A percentile compares a stretch with the other conserved stretches of the same genome.
Conservation (phyloP, 495 filamentous ascomycete genomes). For the Lasiosphaeria hispida region DNA sequence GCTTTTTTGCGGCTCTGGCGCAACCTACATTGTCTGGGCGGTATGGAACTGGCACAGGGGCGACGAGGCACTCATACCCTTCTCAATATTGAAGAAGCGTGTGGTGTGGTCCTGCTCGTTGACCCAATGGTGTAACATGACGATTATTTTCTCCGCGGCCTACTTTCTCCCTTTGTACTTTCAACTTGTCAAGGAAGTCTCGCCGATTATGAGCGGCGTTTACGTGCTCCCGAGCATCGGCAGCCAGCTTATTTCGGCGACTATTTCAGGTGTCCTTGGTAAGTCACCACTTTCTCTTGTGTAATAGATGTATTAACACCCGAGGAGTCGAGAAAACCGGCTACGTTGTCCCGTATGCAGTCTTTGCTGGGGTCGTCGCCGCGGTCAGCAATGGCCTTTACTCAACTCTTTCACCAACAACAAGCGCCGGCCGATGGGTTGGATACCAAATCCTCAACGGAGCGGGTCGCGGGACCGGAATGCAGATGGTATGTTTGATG, state of each 20-base stretch:
- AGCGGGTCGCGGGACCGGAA: constrained; percentile 59
- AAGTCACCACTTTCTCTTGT: constrained; percentile 19
- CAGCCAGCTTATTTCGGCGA: constrained; percentile 40
- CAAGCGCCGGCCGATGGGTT: constrained; percentile 48
- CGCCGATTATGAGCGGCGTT: constrained; percentile 52
- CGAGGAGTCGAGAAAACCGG: constrained; percentile 37
- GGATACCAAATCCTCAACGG: constrained; percentile 67
- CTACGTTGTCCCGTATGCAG: constrained; percentile 62
- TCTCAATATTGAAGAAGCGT: constrained; percentile 61
- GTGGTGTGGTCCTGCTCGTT: constrained; percentile 53
- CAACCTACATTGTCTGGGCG: constrained; percentile 60
- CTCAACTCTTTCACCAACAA: constrained; percentile 52
- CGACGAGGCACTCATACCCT: constrained; percentile 68
- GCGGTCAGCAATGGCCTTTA: constrained; percentile 59
- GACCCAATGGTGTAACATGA: constrained; percentile 52
- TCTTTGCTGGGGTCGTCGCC: constrained; percentile 48
- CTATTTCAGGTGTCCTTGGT: constrained; percentile 52
- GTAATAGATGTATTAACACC: constrained; percentile 27
- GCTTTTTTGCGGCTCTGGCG: constrained; percentile 59
- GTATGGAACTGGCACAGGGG: constrained; percentile 56
- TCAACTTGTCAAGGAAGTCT: constrained; percentile 57
- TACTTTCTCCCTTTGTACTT: constrained; percentile 70
- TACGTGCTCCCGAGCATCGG: constrained; percentile 48
- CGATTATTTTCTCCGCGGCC: constrained; percentile 56
- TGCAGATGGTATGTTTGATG: constrained; percentile 49